These are phyloP conservation scores for Yarrowia divulgata DNA, from an alignment of 805 yeast genomes.

Conservation along the genomic window DNA sequence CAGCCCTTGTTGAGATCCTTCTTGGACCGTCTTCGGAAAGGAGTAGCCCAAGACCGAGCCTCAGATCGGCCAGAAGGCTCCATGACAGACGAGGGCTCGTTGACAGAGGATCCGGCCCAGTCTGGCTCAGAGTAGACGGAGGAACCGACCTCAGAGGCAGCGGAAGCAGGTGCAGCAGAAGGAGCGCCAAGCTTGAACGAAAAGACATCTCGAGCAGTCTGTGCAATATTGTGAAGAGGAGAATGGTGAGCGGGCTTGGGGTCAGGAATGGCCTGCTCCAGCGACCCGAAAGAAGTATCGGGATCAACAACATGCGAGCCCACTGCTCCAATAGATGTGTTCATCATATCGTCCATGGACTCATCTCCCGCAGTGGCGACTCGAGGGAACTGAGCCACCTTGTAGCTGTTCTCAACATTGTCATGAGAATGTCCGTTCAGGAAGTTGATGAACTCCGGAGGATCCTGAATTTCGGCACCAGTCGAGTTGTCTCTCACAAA, in stretches of 20 bases:
- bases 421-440: conserved; percentile 54
- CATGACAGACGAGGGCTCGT: conserved; percentile 12
- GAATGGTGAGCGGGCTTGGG: conserved; percentile 25
- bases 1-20: conserved; percentile 48
- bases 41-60: conserved; percentile 54
- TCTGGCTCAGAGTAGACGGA: conserved; percentile 31
- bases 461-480: conserved; percentile 65
- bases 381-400: conserved; percentile 51
- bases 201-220: conserved; percentile 33
- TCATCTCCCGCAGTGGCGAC: conserved; percentile 38
- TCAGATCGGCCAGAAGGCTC: conserved; percentile 9
- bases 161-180: not conserved
- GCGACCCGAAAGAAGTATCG: conserved; percentile 43
- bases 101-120: conserved; percentile 15
- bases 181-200: conserved; percentile 33
- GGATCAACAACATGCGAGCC: conserved; percentile 41
- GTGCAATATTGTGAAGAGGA: conserved; percentile 35
- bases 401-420: conserved; percentile 45
- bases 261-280: conserved; percentile 41
- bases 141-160: conserved; percentile 5
- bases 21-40: conserved; percentile 53
- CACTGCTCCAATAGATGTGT: conserved; percentile 39
- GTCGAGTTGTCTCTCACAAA: conserved; percentile 67
- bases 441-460: conserved; percentile 71
- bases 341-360: conserved; percentile 39